Evolutionary conservation across 2,329 filamentous ascomycete genomes (phyloP).

Genomic region (Fusarium succisae): DNA sequence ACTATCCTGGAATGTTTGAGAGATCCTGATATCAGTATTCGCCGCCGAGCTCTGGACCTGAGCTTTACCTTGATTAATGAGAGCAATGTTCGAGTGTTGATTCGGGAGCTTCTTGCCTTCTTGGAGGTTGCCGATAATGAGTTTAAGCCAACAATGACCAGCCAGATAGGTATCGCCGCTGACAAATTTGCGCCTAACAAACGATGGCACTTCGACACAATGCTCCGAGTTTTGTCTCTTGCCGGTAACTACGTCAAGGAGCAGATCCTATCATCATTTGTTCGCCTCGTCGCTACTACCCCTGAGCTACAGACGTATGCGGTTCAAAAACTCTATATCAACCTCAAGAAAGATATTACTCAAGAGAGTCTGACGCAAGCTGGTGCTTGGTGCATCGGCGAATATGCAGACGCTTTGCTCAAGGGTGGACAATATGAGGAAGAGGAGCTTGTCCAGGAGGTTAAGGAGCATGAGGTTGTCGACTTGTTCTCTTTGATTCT

Average conservation of each 20-base stretch:
- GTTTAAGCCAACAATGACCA: conserved; percentile 98
- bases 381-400: conserved; percentile 96
- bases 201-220: conserved; percentile 98
- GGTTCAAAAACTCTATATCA: conserved; percentile 91
- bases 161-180: conserved; percentile 95
- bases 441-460: conserved; percentile 82
- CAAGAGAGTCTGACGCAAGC: conserved; percentile 95
- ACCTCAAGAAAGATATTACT: conserved; percentile 94
- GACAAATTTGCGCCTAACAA: conserved; percentile 97
- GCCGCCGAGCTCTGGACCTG: conserved; percentile 91
- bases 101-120: conserved; percentile 93
- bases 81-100: conserved; percentile 90
- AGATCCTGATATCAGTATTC: conserved; percentile 97
- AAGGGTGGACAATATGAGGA: conserved; percentile 92
- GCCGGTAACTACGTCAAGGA: conserved; percentile 98
- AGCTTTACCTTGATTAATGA: conserved; percentile 99
- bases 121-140: conserved; percentile 97
- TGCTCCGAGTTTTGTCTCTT: conserved; percentile 90
- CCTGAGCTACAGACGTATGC: conserved; percentile 96
- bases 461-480: conserved; percentile 89
- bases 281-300: conserved; percentile 93
- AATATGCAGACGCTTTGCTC: conserved; percentile 92
- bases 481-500: conserved; percentile 93
- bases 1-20: conserved; percentile 96
- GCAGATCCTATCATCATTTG: conserved; percentile 95